Percentiles rank a stretch among this genome's conserved stretches.
Conservation (phyloP, 176 grass and related monocot genomes). For the Puccinellia tenuiflora region DNA sequence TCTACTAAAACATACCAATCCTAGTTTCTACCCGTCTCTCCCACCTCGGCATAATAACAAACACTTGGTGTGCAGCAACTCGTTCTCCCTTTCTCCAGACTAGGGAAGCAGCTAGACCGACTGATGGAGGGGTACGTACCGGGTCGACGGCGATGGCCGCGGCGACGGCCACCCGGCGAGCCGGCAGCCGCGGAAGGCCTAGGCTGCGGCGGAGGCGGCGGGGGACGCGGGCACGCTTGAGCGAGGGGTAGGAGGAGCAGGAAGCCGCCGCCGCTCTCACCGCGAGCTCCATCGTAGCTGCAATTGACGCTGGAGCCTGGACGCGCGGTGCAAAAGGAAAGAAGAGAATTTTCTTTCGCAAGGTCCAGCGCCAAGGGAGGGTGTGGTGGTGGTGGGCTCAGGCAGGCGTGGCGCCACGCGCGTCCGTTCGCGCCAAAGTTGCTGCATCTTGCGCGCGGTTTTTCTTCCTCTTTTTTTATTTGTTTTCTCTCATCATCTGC, state of each 20-base stretch:
- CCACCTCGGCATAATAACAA: neutral
- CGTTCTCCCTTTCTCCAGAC: neutral
- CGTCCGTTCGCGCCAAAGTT: neutral
- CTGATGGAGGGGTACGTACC: conserved; percentile 34
- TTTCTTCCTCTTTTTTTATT: neutral
- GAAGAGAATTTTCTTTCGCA: neutral
- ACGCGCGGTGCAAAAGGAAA: neutral
- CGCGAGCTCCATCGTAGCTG: conserved; percentile 30
- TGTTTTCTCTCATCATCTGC: no score
- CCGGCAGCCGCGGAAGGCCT: neutral
- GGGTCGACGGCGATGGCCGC: conserved; percentile 28
- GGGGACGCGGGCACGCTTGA: neutral
- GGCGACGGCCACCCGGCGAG: neutral
- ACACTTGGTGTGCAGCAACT: neutral
- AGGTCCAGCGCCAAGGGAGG: neutral
- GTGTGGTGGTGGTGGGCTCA: neutral
- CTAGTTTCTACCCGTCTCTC: neutral
- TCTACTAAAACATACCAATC: neutral
- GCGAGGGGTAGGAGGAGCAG: conserved; percentile 11
- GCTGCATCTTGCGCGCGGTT: neutral
- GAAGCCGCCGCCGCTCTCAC: neutral
- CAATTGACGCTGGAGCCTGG: neutral
- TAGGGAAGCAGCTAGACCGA: neutral
- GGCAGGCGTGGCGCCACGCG: conserved; percentile 17
- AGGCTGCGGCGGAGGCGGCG: neutral